A percentile compares a stretch with the other conserved stretches of the same genome.
Conservation (phyloP, 139 green algal genomes). For the Astrephomene gubernaculifera region DNA sequence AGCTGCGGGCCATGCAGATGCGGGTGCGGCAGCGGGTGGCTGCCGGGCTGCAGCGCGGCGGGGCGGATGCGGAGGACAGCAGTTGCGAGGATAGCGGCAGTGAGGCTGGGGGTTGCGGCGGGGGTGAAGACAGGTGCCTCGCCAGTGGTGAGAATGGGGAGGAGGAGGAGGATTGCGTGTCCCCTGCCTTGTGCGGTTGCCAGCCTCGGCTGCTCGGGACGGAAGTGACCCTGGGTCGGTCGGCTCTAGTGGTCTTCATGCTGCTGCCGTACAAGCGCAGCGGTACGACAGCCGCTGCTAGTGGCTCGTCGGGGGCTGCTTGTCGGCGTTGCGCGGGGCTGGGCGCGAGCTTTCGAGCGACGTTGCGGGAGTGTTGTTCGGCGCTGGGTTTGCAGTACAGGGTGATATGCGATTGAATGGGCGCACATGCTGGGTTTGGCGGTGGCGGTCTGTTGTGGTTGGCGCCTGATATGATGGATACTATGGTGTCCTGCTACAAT, state of each 20-base stretch:
- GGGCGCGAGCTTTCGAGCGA: background rate
- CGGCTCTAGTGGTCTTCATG: slow-evolving; percentile 16
- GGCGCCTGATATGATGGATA: too few species aligned
- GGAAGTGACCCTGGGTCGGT: slow-evolving; percentile 32
- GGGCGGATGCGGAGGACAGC: background rate
- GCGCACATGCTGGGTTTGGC: too few species aligned
- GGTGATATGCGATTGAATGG: slow-evolving; percentile 2
- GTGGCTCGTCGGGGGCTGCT: background rate
- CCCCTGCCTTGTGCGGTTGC: background rate
- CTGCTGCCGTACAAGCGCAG: slow-evolving; percentile 7
- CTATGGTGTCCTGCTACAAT: too few species aligned
- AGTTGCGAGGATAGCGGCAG: background rate
- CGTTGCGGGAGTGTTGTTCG: background rate
- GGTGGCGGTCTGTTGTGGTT: too few species aligned
- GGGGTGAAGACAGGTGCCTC: too few species aligned
- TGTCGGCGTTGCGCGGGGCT: background rate
- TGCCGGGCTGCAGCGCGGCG: background rate
- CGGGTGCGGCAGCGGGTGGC: slow-evolving; percentile 7
- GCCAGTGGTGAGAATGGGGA: background rate
- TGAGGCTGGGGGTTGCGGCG: background rate
- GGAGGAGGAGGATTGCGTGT: background rate
- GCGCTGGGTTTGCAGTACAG: slow-evolving; percentile 1
- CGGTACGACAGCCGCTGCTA: background rate
- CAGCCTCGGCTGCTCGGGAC: background rate
- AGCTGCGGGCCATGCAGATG: slow-evolving; percentile 29